Base-by-base conservation (phyloP, 2,329 filamentous ascomycete species). In the Pseudogymnoascus sp. region DNA sequence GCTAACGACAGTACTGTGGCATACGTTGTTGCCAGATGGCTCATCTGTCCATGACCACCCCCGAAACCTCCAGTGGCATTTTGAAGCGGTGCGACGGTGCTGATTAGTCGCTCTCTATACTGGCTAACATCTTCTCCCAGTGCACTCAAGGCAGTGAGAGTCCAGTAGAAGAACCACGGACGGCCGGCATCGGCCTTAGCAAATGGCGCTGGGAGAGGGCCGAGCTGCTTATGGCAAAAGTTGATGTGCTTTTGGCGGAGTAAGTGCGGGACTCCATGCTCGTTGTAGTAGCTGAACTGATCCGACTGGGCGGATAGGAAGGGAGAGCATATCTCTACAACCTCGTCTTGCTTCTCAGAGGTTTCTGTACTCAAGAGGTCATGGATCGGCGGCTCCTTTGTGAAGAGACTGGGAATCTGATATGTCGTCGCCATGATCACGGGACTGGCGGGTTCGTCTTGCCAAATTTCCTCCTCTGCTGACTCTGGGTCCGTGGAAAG, bases 121-220 rank as follows among this genome's bases (percentile, higher is more conserved):
- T 72, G 69, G 6, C 76, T 78, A 38, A 84, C 74, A 71, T 96
- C 90, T 70, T 92, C 85, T 57, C 90, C 92, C 58, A 99, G 77
- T 35, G 92, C 79, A 25, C 82, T 79, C 65, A 99, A 78, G 2
- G 84, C 91, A 35, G 87, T 84, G 60, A 97, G 78, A 60, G 84
- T 89, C 94, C 94, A 99, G 77, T 97, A 97, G 65, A 96, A 81
- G 70, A 96, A 83, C 94, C 94, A 99, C 8, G 94, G 92, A 61
- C 93, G 81, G 71, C 89, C 92, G 33, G 94, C 88, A 78, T 99
- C 94, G 67, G 92, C 84, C 57, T 81, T 81, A 59, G 87, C 85
- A 74, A 88, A 96, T 3, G 77, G 78, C 6, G 82, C 76, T 0
- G 93, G 90, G 63, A 95, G 84, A 57, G 78, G 78, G 22, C 77